Base-by-base conservation (phyloP, 768 basidiomycete species). In the Calocybe cyanea region DNA sequence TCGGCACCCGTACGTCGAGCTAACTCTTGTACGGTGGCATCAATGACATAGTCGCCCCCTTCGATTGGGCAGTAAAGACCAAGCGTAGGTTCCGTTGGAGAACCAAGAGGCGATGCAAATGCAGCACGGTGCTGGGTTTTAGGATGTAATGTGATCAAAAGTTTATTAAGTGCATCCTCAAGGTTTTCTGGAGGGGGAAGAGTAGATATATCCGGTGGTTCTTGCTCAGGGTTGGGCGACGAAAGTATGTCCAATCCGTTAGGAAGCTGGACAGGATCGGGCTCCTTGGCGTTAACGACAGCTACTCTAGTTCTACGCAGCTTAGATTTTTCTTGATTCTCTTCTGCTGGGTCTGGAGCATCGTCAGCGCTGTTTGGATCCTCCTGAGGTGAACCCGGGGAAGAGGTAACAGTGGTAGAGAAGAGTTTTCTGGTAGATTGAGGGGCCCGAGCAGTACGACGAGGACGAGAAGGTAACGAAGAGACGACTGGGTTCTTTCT, bases 61-160 rank as follows among this genome's bases (percentile, higher is more conserved):
- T 73, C 77, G 48, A 91, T 84, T 5, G 93, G 94, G 52, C 87
- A 91, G 62, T 89, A 92, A 4, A 94, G 64, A 0, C 81, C 87
- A n/a, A 94, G 68, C 0, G 87, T 89, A 3, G 92, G 92, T 59
- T 93, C 91, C 23, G 79, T 56, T 0, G 77, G 74, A 20, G 78
- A 70, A 13, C 76, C 78, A 5, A 74, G 58, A 2, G 71, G 63
- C 8, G 83, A 66, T 11, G 78, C 48, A 63, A 82, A 83, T 0
- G 80, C 69, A 10, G 88, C 82, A 15, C 80, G 75, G 51, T 88
- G 80, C 59, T 92, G 90, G 4, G 83, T 85, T 62, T 87, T 81
- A 2, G 91, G 87, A 63, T 90, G 89, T 25, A 92, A 69, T 3
- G 85, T 77, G 48, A 92, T 80, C 47, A 83, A 75, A 6, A 92